A percentile compares a stretch with the other conserved stretches of the same genome.
These are phyloP conservation scores for Flammula alnicola DNA, from an alignment of 1,284 basidiomycete genomes.

Conservation along the genomic window DNA sequence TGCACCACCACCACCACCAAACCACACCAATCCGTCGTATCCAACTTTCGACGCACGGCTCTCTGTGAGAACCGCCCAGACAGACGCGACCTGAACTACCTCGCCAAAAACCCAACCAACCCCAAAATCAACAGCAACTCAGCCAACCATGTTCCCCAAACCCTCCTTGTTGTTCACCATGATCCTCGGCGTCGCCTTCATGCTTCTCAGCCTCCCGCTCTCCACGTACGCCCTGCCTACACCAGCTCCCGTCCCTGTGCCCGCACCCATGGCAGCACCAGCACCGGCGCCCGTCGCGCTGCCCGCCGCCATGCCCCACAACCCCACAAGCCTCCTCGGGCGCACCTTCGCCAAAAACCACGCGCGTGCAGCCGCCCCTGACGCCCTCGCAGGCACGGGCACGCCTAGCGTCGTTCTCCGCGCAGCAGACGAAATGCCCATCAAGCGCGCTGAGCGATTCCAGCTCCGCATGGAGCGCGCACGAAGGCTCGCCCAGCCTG, in stretches of 20 bases:
- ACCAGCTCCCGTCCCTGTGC: not conserved
- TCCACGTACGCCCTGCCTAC: too few species aligned
- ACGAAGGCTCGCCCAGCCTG: not conserved
- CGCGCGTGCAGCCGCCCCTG: too few species aligned
- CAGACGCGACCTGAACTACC: too few species aligned
- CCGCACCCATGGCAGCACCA: not conserved
- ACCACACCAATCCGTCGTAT: too few species aligned
- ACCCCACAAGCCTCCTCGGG: not conserved
- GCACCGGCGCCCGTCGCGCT: not conserved
- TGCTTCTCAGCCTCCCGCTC: not conserved
- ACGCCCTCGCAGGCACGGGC: not conserved
- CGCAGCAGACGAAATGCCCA: not conserved
- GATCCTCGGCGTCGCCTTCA: not conserved
- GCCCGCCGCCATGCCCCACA: not conserved
- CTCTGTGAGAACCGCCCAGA: too few species aligned
- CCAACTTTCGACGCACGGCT: too few species aligned
- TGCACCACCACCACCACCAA: too few species aligned
- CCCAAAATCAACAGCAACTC: not conserved
- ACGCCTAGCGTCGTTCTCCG: not conserved
- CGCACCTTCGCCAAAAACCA: not conserved
- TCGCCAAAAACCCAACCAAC: not conserved
- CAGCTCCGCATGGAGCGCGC: conserved; percentile 2
- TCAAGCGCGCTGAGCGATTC: conserved; percentile 6
- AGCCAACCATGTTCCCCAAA: not conserved
- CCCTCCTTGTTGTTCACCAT: not conserved